Percentiles rank a stretch among this genome's conserved stretches.
Evolutionary conservation across 805 yeast species (phyloP).

Genomic region (Wickerhamiella alocasiicola): DNA sequence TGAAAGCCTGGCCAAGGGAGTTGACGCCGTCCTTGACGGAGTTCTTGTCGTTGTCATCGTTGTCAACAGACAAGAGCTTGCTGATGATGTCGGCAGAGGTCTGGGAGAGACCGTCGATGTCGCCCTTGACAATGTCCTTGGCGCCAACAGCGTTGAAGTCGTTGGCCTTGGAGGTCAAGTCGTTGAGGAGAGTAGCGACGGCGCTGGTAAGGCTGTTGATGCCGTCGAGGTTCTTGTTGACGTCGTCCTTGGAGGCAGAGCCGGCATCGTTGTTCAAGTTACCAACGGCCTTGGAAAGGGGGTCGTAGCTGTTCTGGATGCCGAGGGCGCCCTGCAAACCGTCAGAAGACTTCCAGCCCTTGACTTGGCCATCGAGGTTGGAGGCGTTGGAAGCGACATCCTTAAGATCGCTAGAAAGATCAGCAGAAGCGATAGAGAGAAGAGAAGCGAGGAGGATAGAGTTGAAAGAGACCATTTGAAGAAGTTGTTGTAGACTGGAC

Average conservation of each 20-base stretch:
- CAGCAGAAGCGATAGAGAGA: constrained; percentile 7
- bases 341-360: constrained; percentile 14
- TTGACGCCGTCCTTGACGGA: constrained; percentile 1
- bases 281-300: constrained; percentile 13
- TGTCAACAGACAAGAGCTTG: background rate
- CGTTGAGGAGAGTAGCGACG: constrained; percentile 15
- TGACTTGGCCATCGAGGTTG: constrained; percentile 13
- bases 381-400: constrained; percentile 41
- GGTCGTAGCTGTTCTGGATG: constrained; percentile 16
- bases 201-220: constrained; percentile 11
- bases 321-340: constrained; percentile 23
- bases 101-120: background rate
- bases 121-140: constrained; percentile 14
- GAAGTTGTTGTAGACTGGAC: too few relatives aligned
- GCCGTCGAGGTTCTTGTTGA: constrained; percentile 12
- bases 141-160: constrained; percentile 19
- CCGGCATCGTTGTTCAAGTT: constrained; percentile 11
- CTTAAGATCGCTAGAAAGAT: constrained; percentile 2
- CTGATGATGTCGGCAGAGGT: too few relatives aligned
- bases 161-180: constrained; percentile 18
- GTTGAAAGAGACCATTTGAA: constrained; percentile 6
- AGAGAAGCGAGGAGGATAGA: constrained; percentile 5
- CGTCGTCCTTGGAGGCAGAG: constrained; percentile 12
- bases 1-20: constrained; percentile 1
- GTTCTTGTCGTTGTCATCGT: background rate